Evolutionary conservation across 371 early-diverging fungal genomes (phyloP).

Genomic region (Mortierella sp.): DNA sequence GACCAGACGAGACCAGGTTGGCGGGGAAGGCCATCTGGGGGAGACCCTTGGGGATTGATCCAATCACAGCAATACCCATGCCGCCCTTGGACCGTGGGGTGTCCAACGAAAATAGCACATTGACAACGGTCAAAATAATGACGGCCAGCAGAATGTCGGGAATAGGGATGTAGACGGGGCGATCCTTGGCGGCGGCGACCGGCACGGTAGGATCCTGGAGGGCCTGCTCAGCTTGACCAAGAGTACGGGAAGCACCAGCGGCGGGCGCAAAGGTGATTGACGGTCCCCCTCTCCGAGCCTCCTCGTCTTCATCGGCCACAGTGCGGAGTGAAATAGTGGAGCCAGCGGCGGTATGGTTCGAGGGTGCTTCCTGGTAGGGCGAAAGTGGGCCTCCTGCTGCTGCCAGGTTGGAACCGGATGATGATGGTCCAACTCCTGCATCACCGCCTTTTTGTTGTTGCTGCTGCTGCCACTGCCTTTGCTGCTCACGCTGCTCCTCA

Average conservation of each 20-base stretch:
- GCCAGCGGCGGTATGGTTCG: not conserved
- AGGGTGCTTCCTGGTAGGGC: not conserved
- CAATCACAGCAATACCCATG: constrained; percentile 61
- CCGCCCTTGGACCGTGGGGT: constrained; percentile 40
- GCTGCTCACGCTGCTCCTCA: constrained; percentile 41
- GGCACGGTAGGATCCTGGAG: constrained; percentile 7
- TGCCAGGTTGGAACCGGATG: too few relatives aligned
- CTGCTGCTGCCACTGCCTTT: constrained; percentile 25
- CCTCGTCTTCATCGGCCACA: constrained; percentile 4
- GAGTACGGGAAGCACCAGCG: not conserved
- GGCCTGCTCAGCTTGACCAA: constrained; percentile 29
- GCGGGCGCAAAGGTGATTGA: constrained; percentile 13
- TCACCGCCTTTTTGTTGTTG: constrained; percentile 17
- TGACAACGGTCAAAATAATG: constrained; percentile 50
- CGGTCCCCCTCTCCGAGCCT: not conserved
- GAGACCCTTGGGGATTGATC: constrained; percentile 62
- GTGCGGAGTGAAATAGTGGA: constrained; percentile 42
- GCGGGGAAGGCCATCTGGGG: constrained; percentile 56
- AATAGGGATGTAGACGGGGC: constrained; percentile 58
- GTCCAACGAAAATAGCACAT: constrained; percentile 49
- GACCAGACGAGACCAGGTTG: constrained; percentile 35
- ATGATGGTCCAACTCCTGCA: not conserved
- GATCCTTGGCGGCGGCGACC: constrained; percentile 19
- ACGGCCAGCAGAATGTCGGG: constrained; percentile 62
- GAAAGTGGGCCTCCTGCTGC: constrained; percentile 5